Evolutionary conservation across 805 yeast species (phyloP).

Genomic region (Metschnikowia dekortorum): DNA sequence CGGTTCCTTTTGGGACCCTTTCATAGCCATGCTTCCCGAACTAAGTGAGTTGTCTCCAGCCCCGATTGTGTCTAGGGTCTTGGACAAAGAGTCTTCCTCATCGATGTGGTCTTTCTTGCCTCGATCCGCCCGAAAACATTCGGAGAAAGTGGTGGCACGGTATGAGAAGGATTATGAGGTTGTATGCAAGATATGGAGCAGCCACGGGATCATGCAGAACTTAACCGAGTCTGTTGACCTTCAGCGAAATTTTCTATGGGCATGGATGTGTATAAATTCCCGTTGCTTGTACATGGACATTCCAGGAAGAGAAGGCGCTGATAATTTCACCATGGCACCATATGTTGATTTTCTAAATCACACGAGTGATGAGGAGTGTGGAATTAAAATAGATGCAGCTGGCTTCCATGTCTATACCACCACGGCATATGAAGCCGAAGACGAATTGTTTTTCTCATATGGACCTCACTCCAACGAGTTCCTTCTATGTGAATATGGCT

Average conservation of each 20-base stretch:
- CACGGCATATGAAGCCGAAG: constrained; percentile 28
- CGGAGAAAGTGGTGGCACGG: constrained; percentile 37
- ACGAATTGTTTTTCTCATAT: constrained; percentile 70
- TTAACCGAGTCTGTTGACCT: constrained; percentile 19
- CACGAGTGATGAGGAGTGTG: constrained; percentile 48
- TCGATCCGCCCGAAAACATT: constrained; percentile 33
- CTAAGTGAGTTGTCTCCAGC: constrained; percentile 47
- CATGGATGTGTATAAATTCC: constrained; percentile 87
- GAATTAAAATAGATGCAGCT: constrained; percentile 38
- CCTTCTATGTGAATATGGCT: constrained; percentile 83
- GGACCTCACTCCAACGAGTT: constrained; percentile 89
- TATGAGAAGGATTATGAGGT: constrained; percentile 44
- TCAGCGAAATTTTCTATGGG: constrained; percentile 46
- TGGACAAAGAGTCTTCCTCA: constrained; percentile 17
- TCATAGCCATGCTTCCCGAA: constrained; percentile 60
- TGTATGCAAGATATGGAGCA: constrained; percentile 18
- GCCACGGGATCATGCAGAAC: constrained; percentile 1
- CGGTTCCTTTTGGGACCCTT: constrained; percentile 63
- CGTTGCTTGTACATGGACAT: constrained; percentile 81
- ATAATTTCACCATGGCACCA: constrained; percentile 88
- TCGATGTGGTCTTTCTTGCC: constrained; percentile 43
- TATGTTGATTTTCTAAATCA: constrained; percentile 87
- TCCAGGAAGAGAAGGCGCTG: constrained; percentile 48
- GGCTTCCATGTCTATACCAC: constrained; percentile 51
- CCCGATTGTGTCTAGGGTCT: constrained; percentile 62